These are phyloP conservation scores for Lasiosphaeris hirsuta DNA, from an alignment of 495 filamentous ascomycete genomes.

Conservation along the genomic window DNA sequence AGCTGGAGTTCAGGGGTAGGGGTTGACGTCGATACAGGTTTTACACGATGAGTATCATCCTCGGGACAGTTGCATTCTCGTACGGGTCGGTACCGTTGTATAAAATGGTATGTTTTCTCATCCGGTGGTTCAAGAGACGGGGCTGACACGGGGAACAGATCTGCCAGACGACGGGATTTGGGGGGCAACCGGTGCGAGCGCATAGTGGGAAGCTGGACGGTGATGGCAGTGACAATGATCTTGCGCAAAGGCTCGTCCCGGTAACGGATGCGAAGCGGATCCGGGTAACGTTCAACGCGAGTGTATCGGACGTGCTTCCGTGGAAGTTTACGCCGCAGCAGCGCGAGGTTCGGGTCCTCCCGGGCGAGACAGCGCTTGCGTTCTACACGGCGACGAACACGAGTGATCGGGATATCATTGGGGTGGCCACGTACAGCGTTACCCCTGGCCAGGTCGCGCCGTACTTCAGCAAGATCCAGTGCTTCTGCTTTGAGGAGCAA, in stretches of 20 bases:
- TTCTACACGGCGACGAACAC: constrained; percentile 98
- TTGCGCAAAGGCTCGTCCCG: constrained; percentile 68
- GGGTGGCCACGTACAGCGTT: constrained; percentile 95
- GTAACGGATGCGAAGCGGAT: constrained; percentile 80
- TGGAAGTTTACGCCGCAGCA: constrained; percentile 99
- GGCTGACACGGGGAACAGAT: constrained; percentile 54
- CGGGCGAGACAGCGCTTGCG: constrained; percentile 93
- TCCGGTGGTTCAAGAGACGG: background rate
- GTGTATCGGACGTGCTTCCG: constrained; percentile 88
- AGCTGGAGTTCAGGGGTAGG: constrained; percentile 3
- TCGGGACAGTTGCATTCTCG: constrained; percentile 86
- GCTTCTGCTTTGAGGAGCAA: constrained; percentile 97
- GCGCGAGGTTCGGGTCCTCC: constrained; percentile 90
- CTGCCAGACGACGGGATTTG: constrained; percentile 94
- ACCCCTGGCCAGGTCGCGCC: constrained; percentile 93
- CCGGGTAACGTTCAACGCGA: constrained; percentile 92
- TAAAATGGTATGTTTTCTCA: constrained; percentile 70
- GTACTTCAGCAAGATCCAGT: constrained; percentile 99
- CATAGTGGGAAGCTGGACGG: constrained; percentile 48
- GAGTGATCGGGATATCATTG: constrained; percentile 87
- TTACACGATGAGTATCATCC: constrained; percentile 79
- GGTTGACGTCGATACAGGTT: constrained; percentile 48
- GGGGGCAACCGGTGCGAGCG: constrained; percentile 85
- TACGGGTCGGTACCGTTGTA: constrained; percentile 97
- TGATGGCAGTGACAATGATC: constrained; percentile 52